Evolutionary conservation across 2,329 filamentous ascomycete species (phyloP).

Genomic region (Aspergillus tubingensis): DNA sequence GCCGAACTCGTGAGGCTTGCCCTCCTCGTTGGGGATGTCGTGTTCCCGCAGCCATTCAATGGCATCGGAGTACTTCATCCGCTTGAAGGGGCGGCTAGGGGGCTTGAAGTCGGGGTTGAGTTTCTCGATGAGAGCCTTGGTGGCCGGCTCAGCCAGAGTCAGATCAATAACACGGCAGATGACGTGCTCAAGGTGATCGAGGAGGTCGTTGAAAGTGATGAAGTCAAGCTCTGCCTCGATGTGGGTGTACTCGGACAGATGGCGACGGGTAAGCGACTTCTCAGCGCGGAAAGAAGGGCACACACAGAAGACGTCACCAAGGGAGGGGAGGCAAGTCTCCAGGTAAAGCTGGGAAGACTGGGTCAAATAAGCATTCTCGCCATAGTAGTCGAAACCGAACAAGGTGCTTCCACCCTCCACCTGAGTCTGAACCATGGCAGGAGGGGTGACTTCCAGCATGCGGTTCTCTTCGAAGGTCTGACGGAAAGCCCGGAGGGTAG

Average conservation of each 20-base stretch:
- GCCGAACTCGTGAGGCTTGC: slow-evolving; percentile 84
- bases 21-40: slow-evolving; percentile 90
- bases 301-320: slow-evolving; percentile 96
- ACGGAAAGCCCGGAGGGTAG: slow-evolving; percentile 78
- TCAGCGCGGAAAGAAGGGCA: slow-evolving; percentile 99
- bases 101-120: slow-evolving; percentile 89
- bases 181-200: slow-evolving; percentile 81
- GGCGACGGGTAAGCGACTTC: slow-evolving; percentile 90
- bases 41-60: slow-evolving; percentile 92
- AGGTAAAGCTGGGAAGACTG: slow-evolving; percentile 98
- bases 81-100: slow-evolving; percentile 82
- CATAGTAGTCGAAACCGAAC: slow-evolving; percentile 87
- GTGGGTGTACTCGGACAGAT: slow-evolving; percentile 95
- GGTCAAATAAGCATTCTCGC: slow-evolving; percentile 86
- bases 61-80: slow-evolving; percentile 92
- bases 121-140: slow-evolving; percentile 72
- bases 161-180: slow-evolving; percentile 84
- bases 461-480: slow-evolving; percentile 74
- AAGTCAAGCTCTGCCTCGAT: slow-evolving; percentile 96
- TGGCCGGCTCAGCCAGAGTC: slow-evolving; percentile 70
- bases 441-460: slow-evolving; percentile 81
- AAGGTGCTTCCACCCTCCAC: slow-evolving; percentile 91
- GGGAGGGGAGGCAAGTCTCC: slow-evolving; percentile 85
- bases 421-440: slow-evolving; percentile 91
- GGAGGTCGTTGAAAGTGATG: slow-evolving; percentile 86